Percentiles rank a stretch among this genome's conserved stretches.
These are phyloP conservation scores for Brassica carinata DNA, from an alignment of 345 rosid genomes.

Conservation along the genomic window DNA sequence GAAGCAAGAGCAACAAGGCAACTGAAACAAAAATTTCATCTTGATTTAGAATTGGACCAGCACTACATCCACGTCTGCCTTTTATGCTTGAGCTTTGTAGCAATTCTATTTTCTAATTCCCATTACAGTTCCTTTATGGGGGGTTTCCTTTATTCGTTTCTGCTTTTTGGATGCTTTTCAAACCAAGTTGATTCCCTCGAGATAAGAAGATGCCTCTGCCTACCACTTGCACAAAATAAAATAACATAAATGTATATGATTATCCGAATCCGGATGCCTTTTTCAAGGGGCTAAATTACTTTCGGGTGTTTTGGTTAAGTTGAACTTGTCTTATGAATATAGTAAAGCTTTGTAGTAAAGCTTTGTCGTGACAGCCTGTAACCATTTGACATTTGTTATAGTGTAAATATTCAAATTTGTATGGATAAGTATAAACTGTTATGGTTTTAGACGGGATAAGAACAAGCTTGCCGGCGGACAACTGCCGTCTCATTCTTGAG, in stretches of 20 bases:
- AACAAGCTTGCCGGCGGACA: too few relatives aligned
- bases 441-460: not conserved
- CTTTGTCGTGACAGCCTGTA: not conserved
- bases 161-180: constrained; percentile 46
- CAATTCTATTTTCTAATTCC: not conserved
- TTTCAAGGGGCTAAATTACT: not conserved
- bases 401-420: not conserved
- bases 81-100: constrained; percentile 1
- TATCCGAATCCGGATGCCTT: not conserved
- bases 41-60: constrained; percentile 23
- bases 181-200: constrained; percentile 24
- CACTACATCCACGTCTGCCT: constrained; percentile 12
- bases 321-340: not conserved
- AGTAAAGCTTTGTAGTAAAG: not conserved
- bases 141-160: constrained; percentile 30
- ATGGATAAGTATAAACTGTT: not conserved
- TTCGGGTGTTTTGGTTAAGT: not conserved
- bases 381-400: not conserved
- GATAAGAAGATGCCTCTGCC: constrained; percentile 44
- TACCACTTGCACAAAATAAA: not conserved
- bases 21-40: constrained; percentile 64
- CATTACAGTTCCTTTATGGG: not conserved
- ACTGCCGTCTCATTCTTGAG: too few relatives aligned
- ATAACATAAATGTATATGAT: not conserved
- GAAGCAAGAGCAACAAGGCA: constrained; percentile 51